Conservation (phyloP, 345 rosid species). For the Corymbia maculata region DNA sequence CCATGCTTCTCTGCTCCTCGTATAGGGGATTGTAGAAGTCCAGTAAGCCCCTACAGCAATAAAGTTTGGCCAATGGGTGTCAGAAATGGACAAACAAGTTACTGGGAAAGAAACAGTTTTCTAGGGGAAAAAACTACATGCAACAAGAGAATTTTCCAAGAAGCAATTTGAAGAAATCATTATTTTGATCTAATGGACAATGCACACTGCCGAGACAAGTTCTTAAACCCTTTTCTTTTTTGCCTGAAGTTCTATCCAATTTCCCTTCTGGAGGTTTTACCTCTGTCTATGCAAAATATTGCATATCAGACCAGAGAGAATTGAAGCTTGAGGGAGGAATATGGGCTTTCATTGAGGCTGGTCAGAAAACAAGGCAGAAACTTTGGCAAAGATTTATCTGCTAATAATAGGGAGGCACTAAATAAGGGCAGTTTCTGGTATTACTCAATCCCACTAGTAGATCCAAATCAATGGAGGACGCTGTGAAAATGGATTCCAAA, state of each 20-base stretch:
- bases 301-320: neutral
- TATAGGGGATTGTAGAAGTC: slow-evolving; percentile 87
- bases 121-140: neutral
- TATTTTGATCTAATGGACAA: neutral
- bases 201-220: neutral
- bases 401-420: neutral
- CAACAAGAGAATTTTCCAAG: neutral
- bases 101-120: neutral
- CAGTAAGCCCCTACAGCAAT: slow-evolving; percentile 74
- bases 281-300: neutral
- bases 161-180: neutral
- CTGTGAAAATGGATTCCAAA: neutral
- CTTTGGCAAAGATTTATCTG: neutral
- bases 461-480: neutral
- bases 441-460: neutral
- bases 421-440: neutral
- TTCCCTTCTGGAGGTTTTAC: neutral
- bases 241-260: neutral
- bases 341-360: neutral
- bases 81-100: neutral
- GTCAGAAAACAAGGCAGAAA: neutral
- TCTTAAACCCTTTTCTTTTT: neutral
- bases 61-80: neutral
- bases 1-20: slow-evolving; percentile 91
- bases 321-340: neutral